Evolutionary conservation across 352 stramenopile species (phyloP).

Genomic region (Phytophthora litchii): DNA sequence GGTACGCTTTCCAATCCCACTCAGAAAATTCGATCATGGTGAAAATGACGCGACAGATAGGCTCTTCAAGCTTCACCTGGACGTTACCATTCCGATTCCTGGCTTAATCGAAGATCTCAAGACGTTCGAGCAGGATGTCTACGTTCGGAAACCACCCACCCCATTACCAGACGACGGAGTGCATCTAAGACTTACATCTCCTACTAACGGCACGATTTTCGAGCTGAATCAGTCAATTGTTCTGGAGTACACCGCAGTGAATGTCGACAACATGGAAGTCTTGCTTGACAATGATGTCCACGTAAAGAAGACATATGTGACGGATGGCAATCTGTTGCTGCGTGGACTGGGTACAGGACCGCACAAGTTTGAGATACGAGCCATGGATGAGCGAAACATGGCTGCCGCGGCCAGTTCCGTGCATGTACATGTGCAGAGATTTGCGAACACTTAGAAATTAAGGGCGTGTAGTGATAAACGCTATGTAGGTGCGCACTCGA

Average conservation of each 20-base stretch:
- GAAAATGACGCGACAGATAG: constrained; percentile 1
- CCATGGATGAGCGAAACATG: constrained; percentile 20
- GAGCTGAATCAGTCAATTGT: constrained; percentile 27
- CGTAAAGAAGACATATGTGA: constrained; percentile 38
- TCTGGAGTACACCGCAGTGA: constrained; percentile 45
- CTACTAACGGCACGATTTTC: constrained; percentile 34
- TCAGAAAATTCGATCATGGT: constrained; percentile 22
- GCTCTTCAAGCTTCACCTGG: constrained; percentile 27
- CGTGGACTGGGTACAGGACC: constrained; percentile 37
- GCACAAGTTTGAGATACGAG: constrained; percentile 41
- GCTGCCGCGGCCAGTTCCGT: constrained; percentile 9
- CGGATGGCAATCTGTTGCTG: constrained; percentile 51
- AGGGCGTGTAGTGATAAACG: neutral
- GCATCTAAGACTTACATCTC: constrained; percentile 32
- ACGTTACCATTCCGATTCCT: constrained; percentile 24
- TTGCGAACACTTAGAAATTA: constrained; percentile 1
- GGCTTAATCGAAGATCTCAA: constrained; percentile 34
- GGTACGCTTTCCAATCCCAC: constrained; percentile 44
- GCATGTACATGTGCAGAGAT: constrained; percentile 14
- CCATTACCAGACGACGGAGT: constrained; percentile 10
- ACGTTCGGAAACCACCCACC: constrained; percentile 20
- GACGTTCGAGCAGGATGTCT: constrained; percentile 30
- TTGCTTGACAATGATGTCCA: constrained; percentile 34
- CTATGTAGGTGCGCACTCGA: neutral
- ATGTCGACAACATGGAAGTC: constrained; percentile 40